phyloP scores from a whole-genome alignment of 2,329 filamentous ascomycete genomes.

The Knoxdaviesia proteae region DNA sequence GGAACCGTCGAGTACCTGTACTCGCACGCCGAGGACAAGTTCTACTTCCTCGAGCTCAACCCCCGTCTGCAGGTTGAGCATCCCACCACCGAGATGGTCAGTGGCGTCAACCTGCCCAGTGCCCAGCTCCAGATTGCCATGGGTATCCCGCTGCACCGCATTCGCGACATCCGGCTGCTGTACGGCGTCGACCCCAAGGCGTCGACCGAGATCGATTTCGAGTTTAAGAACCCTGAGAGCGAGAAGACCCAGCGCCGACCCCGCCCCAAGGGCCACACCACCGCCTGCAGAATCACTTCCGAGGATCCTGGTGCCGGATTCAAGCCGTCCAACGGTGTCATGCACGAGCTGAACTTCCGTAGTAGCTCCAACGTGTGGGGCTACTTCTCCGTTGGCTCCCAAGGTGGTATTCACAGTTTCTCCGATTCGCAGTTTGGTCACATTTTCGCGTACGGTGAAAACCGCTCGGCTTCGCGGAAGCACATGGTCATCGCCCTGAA shows the following conservation, averaged over 20 bases:
- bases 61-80: conserved; percentile 98
- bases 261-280: conserved; percentile 88
- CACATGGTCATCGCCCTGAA: conserved; percentile 99
- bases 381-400: conserved; percentile 96
- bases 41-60: conserved; percentile 98
- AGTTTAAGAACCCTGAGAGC: conserved; percentile 76
- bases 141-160: conserved; percentile 88
- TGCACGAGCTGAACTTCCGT: conserved; percentile 98
- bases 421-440: conserved; percentile 98
- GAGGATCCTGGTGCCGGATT: conserved; percentile 98
- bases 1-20: conserved; percentile 98
- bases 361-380: conserved; percentile 98
- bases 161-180: conserved; percentile 85
- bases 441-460: conserved; percentile 98
- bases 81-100: conserved; percentile 98
- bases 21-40: conserved; percentile 93
- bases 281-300: conserved; percentile 95
- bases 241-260: conserved; percentile 71
- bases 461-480: conserved; percentile 83
- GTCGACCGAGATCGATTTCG: conserved; percentile 77
- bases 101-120: conserved; percentile 87
- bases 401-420: conserved; percentile 96
- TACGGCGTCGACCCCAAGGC: conserved; percentile 90
- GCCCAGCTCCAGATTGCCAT: conserved; percentile 97
- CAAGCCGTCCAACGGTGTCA: conserved; percentile 96